Evolutionary conservation across 2,329 filamentous ascomycete species (phyloP), one percentile per base, ranked within the genome.

Genomic region (Ophiocordyceps camponoti-rufipedis): DNA sequence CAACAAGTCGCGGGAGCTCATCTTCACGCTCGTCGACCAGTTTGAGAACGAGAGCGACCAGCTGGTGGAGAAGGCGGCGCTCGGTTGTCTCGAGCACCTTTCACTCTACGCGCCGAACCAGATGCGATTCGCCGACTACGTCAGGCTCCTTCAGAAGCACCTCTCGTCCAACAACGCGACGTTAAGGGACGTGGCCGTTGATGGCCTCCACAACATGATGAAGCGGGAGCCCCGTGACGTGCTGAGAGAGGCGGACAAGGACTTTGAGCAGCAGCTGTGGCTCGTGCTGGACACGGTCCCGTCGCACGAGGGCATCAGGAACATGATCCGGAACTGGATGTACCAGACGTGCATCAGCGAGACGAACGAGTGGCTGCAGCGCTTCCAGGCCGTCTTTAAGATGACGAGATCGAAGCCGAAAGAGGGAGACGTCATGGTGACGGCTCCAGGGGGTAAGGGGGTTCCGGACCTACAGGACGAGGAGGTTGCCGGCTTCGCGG

Each of bases 131-230:
- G 67, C 70, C 1, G 78, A 79, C 47, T 96, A 98, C 54, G 86
- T 98, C 39, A 81, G 78, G 53, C 70, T 82, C 14, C 65, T 98
- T 12, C 89, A 96, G 56, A 75, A 71, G 42, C 81, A 89, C 51
- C 69, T 96, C 39, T 74, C 77, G 41, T 85, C 82, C 0, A 70
- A 75, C 16, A 75, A 81, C 44, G 65, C 71, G 5, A 72, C 82
- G 18, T 73, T 96, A 38, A 75, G 82, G 45, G 81, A 88, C 55
- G 81, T 83, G 50, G 86, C 88, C 2, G 75, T 95, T 12, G 84
- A 93, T 57, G 89, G 88, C 1, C 67, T 98, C 1, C 88, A 94
- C 55, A 94, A 93, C 50, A 71, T 96, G 33, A 96, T 98, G 88
- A 89, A 94, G 61, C 75, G 87, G 42, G 82, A 94, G 56, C 84